Conservation (phyloP, 2,329 filamentous ascomycete genomes). For the Fusarium falciforme region DNA sequence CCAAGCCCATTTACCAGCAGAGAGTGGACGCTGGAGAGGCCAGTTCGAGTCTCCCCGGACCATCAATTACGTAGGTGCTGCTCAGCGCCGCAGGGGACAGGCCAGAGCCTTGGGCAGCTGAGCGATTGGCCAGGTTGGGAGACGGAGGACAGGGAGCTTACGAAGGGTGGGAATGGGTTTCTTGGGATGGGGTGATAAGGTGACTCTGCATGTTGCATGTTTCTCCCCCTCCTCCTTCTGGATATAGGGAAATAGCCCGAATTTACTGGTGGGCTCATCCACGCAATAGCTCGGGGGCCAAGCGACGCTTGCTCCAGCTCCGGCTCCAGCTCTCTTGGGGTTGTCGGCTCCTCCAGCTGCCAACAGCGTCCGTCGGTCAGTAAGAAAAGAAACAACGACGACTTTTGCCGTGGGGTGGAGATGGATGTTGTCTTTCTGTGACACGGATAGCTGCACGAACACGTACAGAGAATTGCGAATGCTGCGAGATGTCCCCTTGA, state of each 20-base stretch:
- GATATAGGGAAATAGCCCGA: slow-evolving; percentile 3
- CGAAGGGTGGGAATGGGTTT: slow-evolving; percentile 9
- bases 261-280: slow-evolving; percentile 18
- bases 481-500: background rate
- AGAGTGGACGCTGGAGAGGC: slow-evolving; percentile 1
- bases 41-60: slow-evolving; percentile 26
- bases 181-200: slow-evolving; percentile 20
- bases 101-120: slow-evolving; percentile 15
- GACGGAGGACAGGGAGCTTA: slow-evolving; percentile 3
- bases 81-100: slow-evolving; percentile 40
- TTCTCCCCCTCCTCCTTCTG: slow-evolving; percentile 4
- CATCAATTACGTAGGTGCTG: slow-evolving; percentile 42
- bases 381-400: slow-evolving; percentile 1
- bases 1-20: slow-evolving; percentile 1
- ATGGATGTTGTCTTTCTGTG: slow-evolving; percentile 18
- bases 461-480: slow-evolving; percentile 21
- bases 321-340: background rate
- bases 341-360: background rate
- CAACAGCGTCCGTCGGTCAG: slow-evolving; percentile 7
- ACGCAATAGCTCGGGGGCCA: background rate
- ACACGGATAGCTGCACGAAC: slow-evolving; percentile 32
- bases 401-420: background rate
- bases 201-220: slow-evolving; percentile 18
- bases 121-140: slow-evolving; percentile 9
- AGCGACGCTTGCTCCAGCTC: background rate